Evolutionary conservation across 495 filamentous ascomycete species (phyloP).

Genomic region (Astrocystis sublimbata): DNA sequence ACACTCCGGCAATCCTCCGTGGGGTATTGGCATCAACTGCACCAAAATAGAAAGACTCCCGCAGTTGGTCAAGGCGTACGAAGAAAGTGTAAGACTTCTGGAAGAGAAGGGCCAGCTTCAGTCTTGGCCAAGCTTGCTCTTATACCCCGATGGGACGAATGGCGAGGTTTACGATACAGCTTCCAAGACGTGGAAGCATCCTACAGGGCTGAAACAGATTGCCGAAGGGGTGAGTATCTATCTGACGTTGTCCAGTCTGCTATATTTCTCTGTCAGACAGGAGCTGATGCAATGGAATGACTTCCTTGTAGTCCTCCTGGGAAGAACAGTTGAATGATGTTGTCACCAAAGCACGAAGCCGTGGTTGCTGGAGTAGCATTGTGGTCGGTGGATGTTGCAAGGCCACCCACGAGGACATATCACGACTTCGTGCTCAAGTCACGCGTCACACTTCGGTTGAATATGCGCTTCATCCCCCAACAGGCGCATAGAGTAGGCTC

Average conservation of each 20-base stretch:
- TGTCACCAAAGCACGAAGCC: constrained; percentile 53
- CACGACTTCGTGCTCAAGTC: constrained; percentile 37
- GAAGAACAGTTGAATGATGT: constrained; percentile 57
- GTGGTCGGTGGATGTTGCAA: constrained; percentile 66
- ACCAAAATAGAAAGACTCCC: constrained; percentile 58
- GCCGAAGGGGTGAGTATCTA: constrained; percentile 19
- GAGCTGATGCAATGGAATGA: background rate
- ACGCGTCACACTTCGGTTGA: background rate
- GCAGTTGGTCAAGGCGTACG: constrained; percentile 48
- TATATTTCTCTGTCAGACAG: background rate
- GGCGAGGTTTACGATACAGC: constrained; percentile 65
- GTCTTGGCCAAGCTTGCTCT: constrained; percentile 56
- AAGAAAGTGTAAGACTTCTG: constrained; percentile 39
- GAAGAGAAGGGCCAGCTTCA: constrained; percentile 29
- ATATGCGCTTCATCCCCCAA: background rate
- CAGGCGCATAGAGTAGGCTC: background rate
- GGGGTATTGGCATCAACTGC: constrained; percentile 69
- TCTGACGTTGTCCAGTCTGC: background rate
- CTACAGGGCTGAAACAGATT: constrained; percentile 19
- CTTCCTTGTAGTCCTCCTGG: constrained; percentile 43
- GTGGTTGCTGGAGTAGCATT: constrained; percentile 56
- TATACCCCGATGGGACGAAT: constrained; percentile 70
- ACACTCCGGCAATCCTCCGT: constrained; percentile 39
- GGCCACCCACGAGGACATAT: constrained; percentile 52
- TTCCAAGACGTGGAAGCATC: constrained; percentile 59